These are phyloP conservation scores for Didymella exigua DNA, from an alignment of 2,329 filamentous ascomycete genomes.

Conservation along the genomic window DNA sequence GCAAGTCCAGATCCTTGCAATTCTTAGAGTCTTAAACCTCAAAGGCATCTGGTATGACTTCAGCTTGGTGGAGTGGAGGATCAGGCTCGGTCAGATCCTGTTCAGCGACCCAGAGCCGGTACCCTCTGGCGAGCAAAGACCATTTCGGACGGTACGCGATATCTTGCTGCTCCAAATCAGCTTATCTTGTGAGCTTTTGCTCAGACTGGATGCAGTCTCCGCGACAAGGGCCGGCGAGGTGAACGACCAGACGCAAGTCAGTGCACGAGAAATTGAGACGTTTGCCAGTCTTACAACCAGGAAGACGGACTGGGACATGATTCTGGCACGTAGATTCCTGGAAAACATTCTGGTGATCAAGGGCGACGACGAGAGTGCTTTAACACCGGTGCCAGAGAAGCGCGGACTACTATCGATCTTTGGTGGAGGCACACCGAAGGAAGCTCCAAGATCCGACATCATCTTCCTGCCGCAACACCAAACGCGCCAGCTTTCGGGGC, in stretches of 20 bases:
- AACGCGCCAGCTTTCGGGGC: slow-evolving; percentile 54
- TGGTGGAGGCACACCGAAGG: slow-evolving; percentile 25
- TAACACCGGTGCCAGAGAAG: slow-evolving; percentile 27
- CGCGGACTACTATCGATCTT: slow-evolving; percentile 40
- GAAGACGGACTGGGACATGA: slow-evolving; percentile 63
- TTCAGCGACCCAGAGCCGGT: slow-evolving; percentile 58
- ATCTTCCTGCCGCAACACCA: slow-evolving; percentile 45
- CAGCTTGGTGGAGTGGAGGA: slow-evolving; percentile 75
- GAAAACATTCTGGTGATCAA: slow-evolving; percentile 55
- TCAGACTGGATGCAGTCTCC: slow-evolving; percentile 59
- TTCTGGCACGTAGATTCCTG: slow-evolving; percentile 59
- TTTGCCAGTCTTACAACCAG: slow-evolving; percentile 56
- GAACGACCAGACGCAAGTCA: slow-evolving; percentile 49
- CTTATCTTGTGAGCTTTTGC: slow-evolving; percentile 59
- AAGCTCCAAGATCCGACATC: slow-evolving; percentile 31
- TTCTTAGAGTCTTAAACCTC: slow-evolving; percentile 68
- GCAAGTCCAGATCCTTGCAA: slow-evolving; percentile 70
- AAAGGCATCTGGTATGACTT: slow-evolving; percentile 77
- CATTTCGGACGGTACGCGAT: slow-evolving; percentile 54
- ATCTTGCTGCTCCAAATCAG: slow-evolving; percentile 61
- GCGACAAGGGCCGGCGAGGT: slow-evolving; percentile 39
- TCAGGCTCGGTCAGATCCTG: slow-evolving; percentile 72
- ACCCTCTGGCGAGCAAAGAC: slow-evolving; percentile 27
- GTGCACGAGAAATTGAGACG: slow-evolving; percentile 51
- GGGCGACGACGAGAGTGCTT: slow-evolving; percentile 23